A percentile compares a stretch with the other conserved stretches of the same genome.
phyloP scores from a whole-genome alignment of 768 basidiomycete genomes.

The Mycena vulgaris region DNA sequence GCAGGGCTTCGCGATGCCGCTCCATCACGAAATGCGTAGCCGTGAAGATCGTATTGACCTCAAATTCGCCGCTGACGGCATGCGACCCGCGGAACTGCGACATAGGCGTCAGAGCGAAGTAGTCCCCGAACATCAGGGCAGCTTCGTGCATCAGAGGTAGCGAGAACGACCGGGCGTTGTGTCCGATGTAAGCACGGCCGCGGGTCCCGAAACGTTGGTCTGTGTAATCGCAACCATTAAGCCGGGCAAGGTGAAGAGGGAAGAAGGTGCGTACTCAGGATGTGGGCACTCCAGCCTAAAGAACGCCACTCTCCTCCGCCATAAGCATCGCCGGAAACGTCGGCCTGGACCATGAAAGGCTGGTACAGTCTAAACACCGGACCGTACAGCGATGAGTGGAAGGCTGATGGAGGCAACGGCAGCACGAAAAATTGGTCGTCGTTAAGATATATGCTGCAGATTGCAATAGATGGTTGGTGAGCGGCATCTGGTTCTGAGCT shows the following conservation, averaged over 20 bases:
- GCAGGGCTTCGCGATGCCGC: conserved; percentile 52
- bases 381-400: conserved; percentile 36
- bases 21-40: conserved; percentile 51
- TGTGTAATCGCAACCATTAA: not conserved
- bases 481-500: not conserved
- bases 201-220: conserved; percentile 55
- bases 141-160: conserved; percentile 52
- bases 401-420: conserved; percentile 36
- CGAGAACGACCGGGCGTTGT: conserved; percentile 56
- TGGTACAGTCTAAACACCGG: conserved; percentile 33
- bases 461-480: not conserved
- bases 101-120: conserved; percentile 45
- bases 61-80: conserved; percentile 45
- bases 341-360: conserved; percentile 28
- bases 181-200: conserved; percentile 54
- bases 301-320: conserved; percentile 40
- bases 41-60: conserved; percentile 51
- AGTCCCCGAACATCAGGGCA: conserved; percentile 46
- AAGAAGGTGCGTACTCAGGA: conserved; percentile 46
- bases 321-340: conserved; percentile 16
- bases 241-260: not conserved
- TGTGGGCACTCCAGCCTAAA: conserved; percentile 51
- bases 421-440: conserved; percentile 40
- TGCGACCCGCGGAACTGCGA: conserved; percentile 50
- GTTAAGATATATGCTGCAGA: conserved; percentile 31